Evolutionary conservation across 2,329 filamentous ascomycete genomes (phyloP).

Genomic region (Grosmannia serpens): DNA sequence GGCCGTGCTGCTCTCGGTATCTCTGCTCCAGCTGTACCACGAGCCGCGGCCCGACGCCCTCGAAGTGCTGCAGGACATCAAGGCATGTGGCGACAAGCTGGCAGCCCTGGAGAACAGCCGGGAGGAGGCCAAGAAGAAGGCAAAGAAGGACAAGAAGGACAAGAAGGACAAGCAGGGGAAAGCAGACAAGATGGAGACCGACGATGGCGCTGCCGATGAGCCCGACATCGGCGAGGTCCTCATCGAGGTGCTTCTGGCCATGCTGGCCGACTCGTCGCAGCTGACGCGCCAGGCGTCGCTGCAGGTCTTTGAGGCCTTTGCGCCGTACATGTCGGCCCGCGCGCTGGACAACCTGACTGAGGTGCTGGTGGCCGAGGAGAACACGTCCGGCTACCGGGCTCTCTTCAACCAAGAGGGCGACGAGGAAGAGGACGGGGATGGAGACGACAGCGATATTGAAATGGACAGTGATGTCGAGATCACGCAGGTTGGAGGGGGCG

Average conservation of each 20-base stretch:
- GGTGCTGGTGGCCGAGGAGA: slow-evolving; percentile 70
- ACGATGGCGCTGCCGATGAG: slow-evolving; percentile 13
- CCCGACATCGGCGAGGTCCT: slow-evolving; percentile 55
- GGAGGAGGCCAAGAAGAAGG: not conserved
- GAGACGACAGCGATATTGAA: slow-evolving; percentile 27
- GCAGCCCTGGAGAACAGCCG: slow-evolving; percentile 32
- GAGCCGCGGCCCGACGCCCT: slow-evolving; percentile 71
- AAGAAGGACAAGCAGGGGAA: slow-evolving; percentile 19
- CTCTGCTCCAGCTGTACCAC: slow-evolving; percentile 81
- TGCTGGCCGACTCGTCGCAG: slow-evolving; percentile 74
- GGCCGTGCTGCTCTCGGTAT: slow-evolving; percentile 70
- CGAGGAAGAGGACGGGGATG: slow-evolving; percentile 35
- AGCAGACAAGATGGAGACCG: slow-evolving; percentile 34
- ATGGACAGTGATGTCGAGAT: slow-evolving; percentile 28
- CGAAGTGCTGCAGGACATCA: slow-evolving; percentile 70
- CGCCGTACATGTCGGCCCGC: slow-evolving; percentile 58
- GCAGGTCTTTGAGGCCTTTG: slow-evolving; percentile 78
- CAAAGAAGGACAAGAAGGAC: not conserved
- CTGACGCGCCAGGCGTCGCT: slow-evolving; percentile 78
- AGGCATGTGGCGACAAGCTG: slow-evolving; percentile 59
- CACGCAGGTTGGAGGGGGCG: slow-evolving; percentile 33
- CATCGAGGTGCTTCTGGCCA: slow-evolving; percentile 81
- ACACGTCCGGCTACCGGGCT: slow-evolving; percentile 68
- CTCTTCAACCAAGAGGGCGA: slow-evolving; percentile 58
- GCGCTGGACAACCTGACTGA: slow-evolving; percentile 56